These are phyloP conservation scores for Coleophoma cylindrospora DNA, from an alignment of 2,329 filamentous ascomycete species.

Conservation along the genomic window DNA sequence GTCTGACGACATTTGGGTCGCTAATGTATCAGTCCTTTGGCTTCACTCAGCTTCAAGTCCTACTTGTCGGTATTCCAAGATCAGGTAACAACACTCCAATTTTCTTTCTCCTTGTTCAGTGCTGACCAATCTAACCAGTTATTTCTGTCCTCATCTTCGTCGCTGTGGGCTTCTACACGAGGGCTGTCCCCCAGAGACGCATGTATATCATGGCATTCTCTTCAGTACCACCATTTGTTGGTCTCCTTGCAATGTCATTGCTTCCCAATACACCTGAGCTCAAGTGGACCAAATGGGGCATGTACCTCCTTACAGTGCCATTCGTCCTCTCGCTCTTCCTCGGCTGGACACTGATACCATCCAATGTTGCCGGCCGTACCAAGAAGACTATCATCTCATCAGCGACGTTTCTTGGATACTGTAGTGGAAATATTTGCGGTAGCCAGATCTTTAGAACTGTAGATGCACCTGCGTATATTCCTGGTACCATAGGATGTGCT, in stretches of 20 bases:
- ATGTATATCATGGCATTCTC: slow-evolving; percentile 28
- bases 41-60: slow-evolving; percentile 24
- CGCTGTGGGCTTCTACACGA: slow-evolving; percentile 25
- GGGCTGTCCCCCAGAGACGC: slow-evolving; percentile 19
- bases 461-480: slow-evolving; percentile 49
- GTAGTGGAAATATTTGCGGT: slow-evolving; percentile 60
- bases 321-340: slow-evolving; percentile 37
- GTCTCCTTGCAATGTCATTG: slow-evolving; percentile 28
- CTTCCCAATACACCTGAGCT: slow-evolving; percentile 25
- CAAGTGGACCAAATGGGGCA: slow-evolving; percentile 31
- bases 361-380: slow-evolving; percentile 60
- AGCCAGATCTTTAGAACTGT: slow-evolving; percentile 52
- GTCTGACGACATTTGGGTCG: background rate
- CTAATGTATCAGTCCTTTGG: slow-evolving; percentile 19
- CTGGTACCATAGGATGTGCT: background rate
- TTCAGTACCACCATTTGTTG: slow-evolving; percentile 27
- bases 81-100: background rate
- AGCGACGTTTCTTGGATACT: slow-evolving; percentile 54
- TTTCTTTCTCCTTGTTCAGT: background rate
- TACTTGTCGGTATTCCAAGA: slow-evolving; percentile 18
- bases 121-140: slow-evolving; percentile 6
- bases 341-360: slow-evolving; percentile 42
- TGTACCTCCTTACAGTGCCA: slow-evolving; percentile 17
- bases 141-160: slow-evolving; percentile 26
- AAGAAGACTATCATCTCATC: slow-evolving; percentile 60